Base-by-base conservation (phyloP, 331 rosid species). In the Acacia concinna region DNA sequence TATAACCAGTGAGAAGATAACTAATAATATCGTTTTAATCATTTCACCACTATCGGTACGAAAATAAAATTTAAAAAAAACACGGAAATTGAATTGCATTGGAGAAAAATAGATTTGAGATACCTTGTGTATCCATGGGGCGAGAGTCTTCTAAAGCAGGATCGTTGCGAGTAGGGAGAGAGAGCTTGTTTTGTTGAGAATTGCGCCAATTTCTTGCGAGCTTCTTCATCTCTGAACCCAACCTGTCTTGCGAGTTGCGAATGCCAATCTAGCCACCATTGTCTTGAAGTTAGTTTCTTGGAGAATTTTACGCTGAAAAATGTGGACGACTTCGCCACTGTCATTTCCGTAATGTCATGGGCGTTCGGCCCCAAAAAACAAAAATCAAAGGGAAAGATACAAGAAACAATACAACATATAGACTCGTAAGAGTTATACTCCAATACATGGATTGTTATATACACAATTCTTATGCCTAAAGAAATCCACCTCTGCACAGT, bases 161-260 rank as follows among this genome's bases (percentile, higher is more conserved):
- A 43, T 89, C 91, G 72, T 79, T 87, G 41, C 87, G 85, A 43
- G 93, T 77, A 2, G 99, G 98, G 49, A 93, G 97, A 82, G 96
- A 87, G 49, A 84, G 79, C 3, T 78, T 81, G 14, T 79, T 56
- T 11, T 82, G 80, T 28, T 69, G 71, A 43, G 90, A 81, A 82
- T 85, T 77, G 15, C 85, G 87, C 63, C 88, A 87, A 71, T 73
- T 81, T 83, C 97, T 86, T 2, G 88, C 81, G 14, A 94, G 88
- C 77, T 82, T 90, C 85, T 86, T 91, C 92, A 88, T 94, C 78
- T 62, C 27, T 44, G 54, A 34, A 27, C 13, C 40, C 32, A 30
- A 46, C 49, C 43, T 34, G 20, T 30, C 70, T 38, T 63, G 68
- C 9, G 56, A 5, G 56, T 13, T 15, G 52, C 52, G 52, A 46